Evolutionary conservation across 169 alveolate species (phyloP), one percentile per base, ranked within the genome.

Genomic region (Eimeria tenella): DNA sequence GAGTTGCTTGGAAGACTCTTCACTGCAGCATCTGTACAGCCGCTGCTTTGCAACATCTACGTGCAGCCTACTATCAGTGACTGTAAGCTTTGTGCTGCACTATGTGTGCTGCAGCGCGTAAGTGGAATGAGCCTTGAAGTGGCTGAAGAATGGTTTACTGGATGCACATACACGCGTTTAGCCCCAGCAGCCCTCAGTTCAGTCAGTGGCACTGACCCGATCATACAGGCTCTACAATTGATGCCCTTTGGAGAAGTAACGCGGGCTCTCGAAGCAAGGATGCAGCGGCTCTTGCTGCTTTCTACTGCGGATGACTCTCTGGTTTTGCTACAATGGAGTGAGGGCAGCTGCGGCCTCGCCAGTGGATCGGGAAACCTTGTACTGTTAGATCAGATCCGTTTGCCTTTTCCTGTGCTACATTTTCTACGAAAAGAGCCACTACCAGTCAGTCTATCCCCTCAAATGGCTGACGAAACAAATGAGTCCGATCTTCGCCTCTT

Each of bases 231-330:
- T 55, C 70, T 77, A n/a, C 87, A 77, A 65, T 50, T 77, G 70
- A 77, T 77, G 63, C 90, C 87, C 15, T 60, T 25, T 52, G 74
- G 93, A 31, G 68, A 49, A n/a, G 70, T 19, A 68, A 31, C 79
- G 56, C 74, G 42, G 42, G 73, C 89, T 15, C 79, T 90, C 10
- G 88, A 75, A 68, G 82, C 82, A 10, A 68, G 58, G 55, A 58
- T 90, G 65, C 94, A 90, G 94, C 94, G 74, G 13, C 94, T 90
- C 23, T n/a, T 90, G 62, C 82, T 90, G 49, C 82, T 90, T 49
- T 74, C 94, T 53, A 58, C 90, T 49, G 94, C 94, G 25, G 58
- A 60, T 49, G 74, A 82, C 21, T 81, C 68, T 52, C 74, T 90
- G 55, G 21, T 90, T 31, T 71, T 90, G 50, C 70, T 90, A 68